Conservation (phyloP, 257 asterid genomes). For the Henckelia pumila region DNA sequence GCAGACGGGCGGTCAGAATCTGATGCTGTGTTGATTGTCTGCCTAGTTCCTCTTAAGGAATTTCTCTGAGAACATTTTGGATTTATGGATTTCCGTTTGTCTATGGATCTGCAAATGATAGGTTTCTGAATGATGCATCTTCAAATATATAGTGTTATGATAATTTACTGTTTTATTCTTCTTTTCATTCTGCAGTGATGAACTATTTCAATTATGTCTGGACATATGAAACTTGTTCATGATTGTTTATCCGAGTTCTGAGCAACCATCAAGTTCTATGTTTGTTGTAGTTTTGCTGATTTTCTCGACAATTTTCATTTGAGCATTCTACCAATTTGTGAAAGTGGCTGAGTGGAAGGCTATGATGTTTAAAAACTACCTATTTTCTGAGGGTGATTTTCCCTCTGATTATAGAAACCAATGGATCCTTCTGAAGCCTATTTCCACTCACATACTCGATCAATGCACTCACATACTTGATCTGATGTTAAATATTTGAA, state of each 20-base stretch:
- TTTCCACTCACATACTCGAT: conserved; percentile 1
- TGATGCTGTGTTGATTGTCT: conserved; percentile 94
- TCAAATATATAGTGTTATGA: neutral
- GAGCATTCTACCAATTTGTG: neutral
- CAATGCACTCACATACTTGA: no score
- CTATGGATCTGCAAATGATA: no score
- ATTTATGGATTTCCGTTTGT: neutral
- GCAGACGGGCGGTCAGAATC: conserved; percentile 95
- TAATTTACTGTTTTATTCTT: neutral
- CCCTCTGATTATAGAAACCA: conserved; percentile 69
- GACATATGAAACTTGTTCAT: conserved; percentile 62
- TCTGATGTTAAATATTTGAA: no score
- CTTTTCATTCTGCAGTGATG: conserved; percentile 40
- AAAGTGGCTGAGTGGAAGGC: conserved; percentile 33
- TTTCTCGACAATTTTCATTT: neutral
- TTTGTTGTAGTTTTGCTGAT: neutral
- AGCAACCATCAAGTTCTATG: conserved; percentile 26
- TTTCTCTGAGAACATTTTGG: conserved; percentile 38
- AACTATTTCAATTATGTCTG: conserved; percentile 56
- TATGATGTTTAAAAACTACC: conserved; percentile 68
- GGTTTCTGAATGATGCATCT: no score
- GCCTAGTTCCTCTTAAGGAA: conserved; percentile 50
- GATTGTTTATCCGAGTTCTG: conserved; percentile 57
- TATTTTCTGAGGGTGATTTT: conserved; percentile 57
- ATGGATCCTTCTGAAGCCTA: conserved; percentile 95